Conservation (phyloP, 2,329 filamentous ascomycete genomes). For the Fusarium nygamai region DNA sequence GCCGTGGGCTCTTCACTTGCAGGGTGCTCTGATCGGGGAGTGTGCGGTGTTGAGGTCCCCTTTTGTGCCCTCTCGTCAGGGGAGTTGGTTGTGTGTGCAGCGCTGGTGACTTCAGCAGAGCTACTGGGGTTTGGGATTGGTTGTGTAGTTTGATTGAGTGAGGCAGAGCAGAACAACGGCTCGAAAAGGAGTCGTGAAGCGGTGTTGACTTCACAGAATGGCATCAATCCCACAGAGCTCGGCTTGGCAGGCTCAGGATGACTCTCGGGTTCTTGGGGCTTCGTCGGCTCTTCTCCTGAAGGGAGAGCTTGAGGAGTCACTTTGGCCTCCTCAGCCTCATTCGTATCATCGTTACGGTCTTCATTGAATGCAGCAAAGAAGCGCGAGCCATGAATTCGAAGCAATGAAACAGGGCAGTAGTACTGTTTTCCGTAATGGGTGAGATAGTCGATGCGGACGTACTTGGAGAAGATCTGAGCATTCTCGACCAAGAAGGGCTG, state of each 20-base stretch:
- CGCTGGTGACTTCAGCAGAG: neutral
- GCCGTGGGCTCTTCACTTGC: conserved; percentile 21
- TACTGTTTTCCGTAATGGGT: conserved; percentile 96
- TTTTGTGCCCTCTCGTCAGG: conserved; percentile 17
- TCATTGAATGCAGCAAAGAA: conserved; percentile 95
- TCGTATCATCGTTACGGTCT: conserved; percentile 70
- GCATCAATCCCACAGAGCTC: neutral
- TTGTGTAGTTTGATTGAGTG: conserved; percentile 1
- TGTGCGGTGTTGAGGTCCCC: conserved; percentile 16
- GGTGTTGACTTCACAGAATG: conserved; percentile 9
- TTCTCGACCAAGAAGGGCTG: conserved; percentile 96
- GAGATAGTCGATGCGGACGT: conserved; percentile 89
- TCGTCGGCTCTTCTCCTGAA: conserved; percentile 1
- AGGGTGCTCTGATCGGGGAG: conserved; percentile 12
- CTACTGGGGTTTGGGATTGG: neutral
- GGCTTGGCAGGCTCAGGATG: neutral
- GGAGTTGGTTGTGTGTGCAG: neutral
- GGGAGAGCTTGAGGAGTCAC: conserved; percentile 10
- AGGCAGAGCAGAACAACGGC: conserved; percentile 22
- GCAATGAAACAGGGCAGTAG: conserved; percentile 90
- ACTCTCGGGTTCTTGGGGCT: neutral
- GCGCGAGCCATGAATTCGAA: conserved; percentile 94
- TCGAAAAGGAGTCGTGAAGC: conserved; percentile 9
- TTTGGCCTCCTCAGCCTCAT: conserved; percentile 37
- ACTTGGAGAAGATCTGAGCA: conserved; percentile 94